These are phyloP conservation scores for Sequoia sempervirens DNA, from an alignment of 75 land plant genomes.

Conservation along the genomic window DNA sequence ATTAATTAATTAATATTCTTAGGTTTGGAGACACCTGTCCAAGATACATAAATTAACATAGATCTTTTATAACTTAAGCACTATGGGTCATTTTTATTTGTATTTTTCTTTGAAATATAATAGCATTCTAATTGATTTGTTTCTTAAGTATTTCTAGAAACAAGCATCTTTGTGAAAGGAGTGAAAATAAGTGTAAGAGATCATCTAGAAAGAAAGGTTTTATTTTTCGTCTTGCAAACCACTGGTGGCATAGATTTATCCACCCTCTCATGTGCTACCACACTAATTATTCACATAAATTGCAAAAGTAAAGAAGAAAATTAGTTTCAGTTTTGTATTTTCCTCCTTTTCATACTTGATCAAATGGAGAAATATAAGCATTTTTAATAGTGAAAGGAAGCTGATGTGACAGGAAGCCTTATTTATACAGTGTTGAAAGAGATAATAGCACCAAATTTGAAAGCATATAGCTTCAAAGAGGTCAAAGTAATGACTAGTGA, in stretches of 20 bases:
- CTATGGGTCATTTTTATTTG: too few relatives aligned
- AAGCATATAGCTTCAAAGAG: constrained; percentile 15
- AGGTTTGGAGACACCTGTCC: too few relatives aligned
- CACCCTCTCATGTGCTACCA: background rate
- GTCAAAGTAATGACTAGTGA: constrained; percentile 24
- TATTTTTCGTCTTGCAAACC: background rate
- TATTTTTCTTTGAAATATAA: too few relatives aligned
- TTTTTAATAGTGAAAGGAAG: background rate
- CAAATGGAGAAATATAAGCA: background rate
- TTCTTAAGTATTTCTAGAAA: background rate
- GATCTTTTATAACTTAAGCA: too few relatives aligned
- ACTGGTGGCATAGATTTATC: background rate
- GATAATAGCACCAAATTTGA: background rate
- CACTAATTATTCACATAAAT: background rate
- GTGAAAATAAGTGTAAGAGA: background rate
- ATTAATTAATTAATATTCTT: too few relatives aligned
- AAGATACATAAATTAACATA: too few relatives aligned
- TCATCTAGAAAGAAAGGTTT: background rate
- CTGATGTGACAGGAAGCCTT: background rate
- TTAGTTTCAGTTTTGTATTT: too few relatives aligned
- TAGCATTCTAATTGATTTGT: too few relatives aligned
- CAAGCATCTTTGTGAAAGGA: background rate
- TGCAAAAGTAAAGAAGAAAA: too few relatives aligned
- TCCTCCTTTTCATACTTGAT: background rate
- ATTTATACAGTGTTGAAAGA: background rate